These are phyloP conservation scores for Haplosporangium gracile DNA, from an alignment of 192 early-diverging fungal genomes.

Conservation along the genomic window DNA sequence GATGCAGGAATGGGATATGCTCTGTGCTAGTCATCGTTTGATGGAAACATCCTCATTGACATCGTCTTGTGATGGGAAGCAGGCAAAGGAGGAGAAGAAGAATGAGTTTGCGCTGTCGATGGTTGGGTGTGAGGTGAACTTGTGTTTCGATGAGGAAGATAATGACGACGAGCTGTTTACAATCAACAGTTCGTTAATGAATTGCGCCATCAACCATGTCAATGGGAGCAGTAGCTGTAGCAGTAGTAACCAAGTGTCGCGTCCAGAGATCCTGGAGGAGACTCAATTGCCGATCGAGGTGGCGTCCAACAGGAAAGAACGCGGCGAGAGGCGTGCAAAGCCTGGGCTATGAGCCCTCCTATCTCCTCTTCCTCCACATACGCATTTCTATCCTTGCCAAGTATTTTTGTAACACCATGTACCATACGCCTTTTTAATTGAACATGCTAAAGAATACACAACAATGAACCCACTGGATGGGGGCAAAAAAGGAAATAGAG, in stretches of 20 bases:
- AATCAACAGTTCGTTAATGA: not conserved
- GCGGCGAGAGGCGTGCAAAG: not conserved
- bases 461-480: not conserved
- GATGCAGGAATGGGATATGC: slow-evolving; percentile 29
- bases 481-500: not conserved
- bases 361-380: not conserved
- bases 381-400: not conserved
- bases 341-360: not conserved
- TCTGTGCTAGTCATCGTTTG: not conserved
- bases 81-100: not conserved
- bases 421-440: too few species aligned
- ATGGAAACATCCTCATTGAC: not conserved
- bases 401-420: not conserved
- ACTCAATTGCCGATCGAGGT: not conserved
- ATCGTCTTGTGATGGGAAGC: too few species aligned
- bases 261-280: not conserved
- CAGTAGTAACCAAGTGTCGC: not conserved
- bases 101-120: not conserved
- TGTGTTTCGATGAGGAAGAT: not conserved
- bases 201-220: not conserved
- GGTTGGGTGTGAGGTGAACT: not conserved
- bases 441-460: not conserved
- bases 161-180: not conserved
- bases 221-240: not conserved
- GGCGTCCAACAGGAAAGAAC: not conserved